Evolutionary conservation across 1,139 yeast genomes (phyloP), one percentile per base, ranked within the genome.

Genomic region (Suzukiozyma palmioleophila): DNA sequence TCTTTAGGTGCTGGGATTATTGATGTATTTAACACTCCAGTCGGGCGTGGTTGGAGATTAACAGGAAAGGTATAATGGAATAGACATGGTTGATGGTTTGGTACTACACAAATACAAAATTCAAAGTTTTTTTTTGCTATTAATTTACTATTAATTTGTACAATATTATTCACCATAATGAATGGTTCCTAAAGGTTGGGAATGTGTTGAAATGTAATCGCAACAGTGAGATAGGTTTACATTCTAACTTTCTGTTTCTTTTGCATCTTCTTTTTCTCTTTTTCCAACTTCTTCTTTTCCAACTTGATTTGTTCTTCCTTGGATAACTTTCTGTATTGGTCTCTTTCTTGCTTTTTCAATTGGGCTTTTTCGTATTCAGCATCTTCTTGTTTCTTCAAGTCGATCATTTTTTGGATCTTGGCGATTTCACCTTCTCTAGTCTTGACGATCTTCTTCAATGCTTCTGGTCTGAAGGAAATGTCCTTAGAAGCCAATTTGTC

Each of bases 301-400:
- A 76, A 62, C 64, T 83, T 87, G 52, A 81, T 80, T 60, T 80
- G 86, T 54, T 82, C 87, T 57, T 83, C 89, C 46, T 86, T 78
- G 35, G 81, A 72, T 57, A 83, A 62, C 46, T 71, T 69, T 54
- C 82, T 69, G 56, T 73, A 58, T 46, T 72, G 67, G 52, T 80
- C 79, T 48, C 73, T 70, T 53, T 79, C 75, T 56, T 76, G 75
- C 59, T 81, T 78, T 63, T 79, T 79, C 61, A 80, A 78, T 64
- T 82, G 84, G 30, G 86, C 77, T 62, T 78, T 81, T 62, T 79
- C 80, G 45, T 73, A 77, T 42, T 81, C 85, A 39, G 81, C 60
- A 51, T 81, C 83, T 61, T 85, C 95, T 45, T 79, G 81, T 57
- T 75, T 77, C 43, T 66, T 64, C 18, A 75, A 80, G 40, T 86